Evolutionary conservation across 352 stramenopile species (phyloP), one percentile per base, ranked within the genome.

Genomic region (Phytopythium sindhum): DNA sequence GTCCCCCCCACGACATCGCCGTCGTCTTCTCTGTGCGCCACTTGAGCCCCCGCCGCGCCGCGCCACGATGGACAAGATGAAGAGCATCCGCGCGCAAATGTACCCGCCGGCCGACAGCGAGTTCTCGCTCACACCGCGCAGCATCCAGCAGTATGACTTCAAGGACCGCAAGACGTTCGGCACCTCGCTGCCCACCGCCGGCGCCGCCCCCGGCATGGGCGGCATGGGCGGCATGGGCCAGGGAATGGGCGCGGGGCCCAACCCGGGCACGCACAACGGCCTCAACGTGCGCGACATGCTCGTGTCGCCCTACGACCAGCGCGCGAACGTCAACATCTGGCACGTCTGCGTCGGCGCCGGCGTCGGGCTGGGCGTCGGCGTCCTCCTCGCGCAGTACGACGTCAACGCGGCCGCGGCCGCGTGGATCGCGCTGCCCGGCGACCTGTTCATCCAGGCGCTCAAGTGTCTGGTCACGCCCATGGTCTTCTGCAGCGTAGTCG

Each of bases 401-500:
- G 67, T 89, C 3, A 63, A 54, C 39, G 55, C 53, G 5, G 68
- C 70, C 26, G 68, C 57, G 59, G 77, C 73, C 21, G 62, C 77
- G 37, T 88, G 81, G 80, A 63, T 91, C 65, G 73, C 72, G 14
- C 55, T 91, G 31, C 80, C 83, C 6, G 83, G 83, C 12, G 60
- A 85, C 19, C 64, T 91, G 12, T 91, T 91, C 51, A 80, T 90
- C 44, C 48, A 73, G 12, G 80, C 77, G 24, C 75, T 89, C 57
- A 87, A 85, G 66, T 90, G 83, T 64, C 57, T 88, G 17, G 77
- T 91, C 56, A 78, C 86, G 53, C 79, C 78, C 3, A 83, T 90
- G 72, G 81, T 90, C 4, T 89, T 88, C 55, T 90, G 78, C 73
- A 88, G 68, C 41, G 69, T 90, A 42, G 75, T 86, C 23, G 67